Evolutionary conservation across 2,329 filamentous ascomycete species (phyloP), one percentile per base, ranked within the genome.

Genomic region (Aureobasidium sp.): DNA sequence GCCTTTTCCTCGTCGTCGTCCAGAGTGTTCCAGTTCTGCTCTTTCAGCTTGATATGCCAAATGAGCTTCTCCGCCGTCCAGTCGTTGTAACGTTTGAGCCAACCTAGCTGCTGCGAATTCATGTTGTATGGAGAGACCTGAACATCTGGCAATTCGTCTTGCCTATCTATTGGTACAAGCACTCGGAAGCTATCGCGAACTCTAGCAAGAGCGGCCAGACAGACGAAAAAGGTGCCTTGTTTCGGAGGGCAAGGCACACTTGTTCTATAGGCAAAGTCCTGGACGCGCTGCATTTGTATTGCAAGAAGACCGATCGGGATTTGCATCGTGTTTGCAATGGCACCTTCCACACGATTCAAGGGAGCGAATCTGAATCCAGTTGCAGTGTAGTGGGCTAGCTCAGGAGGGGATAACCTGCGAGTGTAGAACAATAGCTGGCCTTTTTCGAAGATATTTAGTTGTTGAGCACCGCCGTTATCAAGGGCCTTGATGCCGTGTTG

Each of bases 361-460:
- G 84, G 81, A 2, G 88, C 88, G 68, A 96, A 96, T n/a, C 88
- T 84, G 72, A 87, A 95, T 1, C 91, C 91, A 12, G 83, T 78
- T 1, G 89, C 84, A 65, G 87, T 82, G 15, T 96, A 79, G 31
- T 82, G 81, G 57, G 84, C 80, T 0, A 83, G 79, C 39, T 91
- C 88, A 0, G 81, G 77, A 37, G 78, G 78, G 37, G 80, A 78
- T 1, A 88, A 79, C 47, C 81, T 81, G 12, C 86, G 87, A 6
- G 91, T 87, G 11, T 95, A 81, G 68, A 95, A 91, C 72, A 96
- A 84, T 49, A 95, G 80, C 60, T 92, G 90, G 0, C 91, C 91
- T 63, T 85, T 86, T 4, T 88, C 88, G 41, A 85, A 81, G 0
- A 78, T 64, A 12, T 62, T 58, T 15, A 51, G 55, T 20, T 53